These are phyloP conservation scores for Obelidium mucronatum DNA, from an alignment of 192 early-diverging fungal genomes.

Conservation along the genomic window DNA sequence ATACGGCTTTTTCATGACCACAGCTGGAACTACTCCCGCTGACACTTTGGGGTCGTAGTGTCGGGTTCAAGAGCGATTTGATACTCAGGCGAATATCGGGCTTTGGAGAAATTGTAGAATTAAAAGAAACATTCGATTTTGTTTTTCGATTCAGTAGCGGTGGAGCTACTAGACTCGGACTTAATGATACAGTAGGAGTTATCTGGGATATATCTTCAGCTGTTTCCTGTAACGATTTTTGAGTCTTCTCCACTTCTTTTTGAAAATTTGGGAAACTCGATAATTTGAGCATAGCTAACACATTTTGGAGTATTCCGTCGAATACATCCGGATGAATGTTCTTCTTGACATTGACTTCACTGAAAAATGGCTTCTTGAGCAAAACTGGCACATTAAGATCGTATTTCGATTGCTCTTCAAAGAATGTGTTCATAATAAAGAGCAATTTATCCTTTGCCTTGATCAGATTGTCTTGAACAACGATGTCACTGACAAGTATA, in stretches of 20 bases:
- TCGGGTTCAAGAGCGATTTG: too few relatives aligned
- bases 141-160: too few relatives aligned
- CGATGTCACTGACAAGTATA: not conserved
- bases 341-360: slow-evolving; percentile 23
- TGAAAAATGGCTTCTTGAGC: not conserved
- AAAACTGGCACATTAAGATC: not conserved
- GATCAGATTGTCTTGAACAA: not conserved
- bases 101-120: too few relatives aligned
- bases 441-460: not conserved
- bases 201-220: too few relatives aligned
- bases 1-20: too few relatives aligned
- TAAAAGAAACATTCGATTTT: too few relatives aligned
- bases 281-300: slow-evolving; percentile 37
- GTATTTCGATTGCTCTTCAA: not conserved
- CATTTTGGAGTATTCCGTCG: slow-evolving; percentile 33
- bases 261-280: slow-evolving; percentile 42
- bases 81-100: too few relatives aligned
- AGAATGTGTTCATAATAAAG: not conserved
- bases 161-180: too few relatives aligned
- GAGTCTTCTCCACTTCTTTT: slow-evolving; percentile 28
- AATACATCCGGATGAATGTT: slow-evolving; percentile 44
- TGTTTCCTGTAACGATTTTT: too few relatives aligned
- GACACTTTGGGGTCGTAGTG: too few relatives aligned
- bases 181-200: too few relatives aligned
- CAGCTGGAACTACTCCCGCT: too few relatives aligned